Conservation (phyloP, 768 basidiomycete species). For the Calocera viscosa region DNA sequence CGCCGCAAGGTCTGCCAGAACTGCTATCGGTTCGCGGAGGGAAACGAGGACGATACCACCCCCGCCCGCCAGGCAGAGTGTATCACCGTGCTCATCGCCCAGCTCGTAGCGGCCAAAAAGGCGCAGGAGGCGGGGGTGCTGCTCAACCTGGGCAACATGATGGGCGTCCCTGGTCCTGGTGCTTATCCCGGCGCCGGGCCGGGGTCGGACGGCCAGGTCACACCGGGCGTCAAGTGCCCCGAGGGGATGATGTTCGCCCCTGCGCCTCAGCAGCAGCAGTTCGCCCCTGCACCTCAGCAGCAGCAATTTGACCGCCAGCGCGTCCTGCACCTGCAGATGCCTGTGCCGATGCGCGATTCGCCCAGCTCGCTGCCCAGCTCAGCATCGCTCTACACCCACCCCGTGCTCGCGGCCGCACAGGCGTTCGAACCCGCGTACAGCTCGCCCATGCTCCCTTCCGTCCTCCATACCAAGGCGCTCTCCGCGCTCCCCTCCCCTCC, state of each 20-base stretch:
- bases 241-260: conserved; percentile 39
- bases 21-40: conserved; percentile 58
- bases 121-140: background rate
- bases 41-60: conserved; percentile 78
- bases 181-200: background rate
- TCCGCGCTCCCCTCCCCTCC: background rate
- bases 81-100: conserved; percentile 46
- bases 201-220: background rate
- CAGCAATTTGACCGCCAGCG: conserved; percentile 15
- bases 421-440: background rate
- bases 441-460: background rate
- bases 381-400: background rate
- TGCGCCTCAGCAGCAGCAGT: conserved; percentile 31
- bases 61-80: conserved; percentile 74
- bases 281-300: conserved; percentile 19
- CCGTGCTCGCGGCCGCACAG: conserved; percentile 5
- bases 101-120: conserved; percentile 4
- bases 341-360: background rate
- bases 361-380: background rate
- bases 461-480: background rate
- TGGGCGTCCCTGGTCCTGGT: background rate
- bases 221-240: background rate
- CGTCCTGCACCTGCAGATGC: background rate
- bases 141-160: background rate
- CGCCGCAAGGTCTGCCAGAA: conserved; percentile 82